Conservation (phyloP, 2,329 filamentous ascomycete species). For the Helicocarpus griseus region DNA sequence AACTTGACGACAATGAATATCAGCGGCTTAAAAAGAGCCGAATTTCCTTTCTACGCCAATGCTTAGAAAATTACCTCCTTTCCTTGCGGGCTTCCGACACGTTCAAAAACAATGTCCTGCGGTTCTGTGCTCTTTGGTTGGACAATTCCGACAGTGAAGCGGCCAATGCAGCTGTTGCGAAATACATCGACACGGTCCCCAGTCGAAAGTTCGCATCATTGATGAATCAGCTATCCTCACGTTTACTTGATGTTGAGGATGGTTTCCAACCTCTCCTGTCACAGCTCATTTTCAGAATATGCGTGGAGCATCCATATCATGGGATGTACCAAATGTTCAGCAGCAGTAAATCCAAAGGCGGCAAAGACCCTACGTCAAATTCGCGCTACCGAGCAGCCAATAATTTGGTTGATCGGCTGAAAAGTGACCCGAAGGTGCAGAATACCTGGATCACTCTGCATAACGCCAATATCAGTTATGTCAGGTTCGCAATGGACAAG, state of each 20-base stretch:
- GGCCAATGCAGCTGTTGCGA: conserved; percentile 67
- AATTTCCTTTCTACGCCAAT: conserved; percentile 74
- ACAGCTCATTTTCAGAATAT: conserved; percentile 70
- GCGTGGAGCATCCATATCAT: conserved; percentile 87
- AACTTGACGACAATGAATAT: conserved; percentile 82
- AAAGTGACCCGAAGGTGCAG: conserved; percentile 41
- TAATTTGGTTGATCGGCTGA: conserved; percentile 54
- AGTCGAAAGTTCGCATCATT: conserved; percentile 85
- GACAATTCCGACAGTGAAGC: conserved; percentile 67
- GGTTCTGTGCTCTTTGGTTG: conserved; percentile 91
- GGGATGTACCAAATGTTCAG: conserved; percentile 96
- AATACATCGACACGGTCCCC: conserved; percentile 62
- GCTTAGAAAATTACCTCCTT: conserved; percentile 85
- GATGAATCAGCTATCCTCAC: conserved; percentile 95
- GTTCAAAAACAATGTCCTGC: conserved; percentile 78
- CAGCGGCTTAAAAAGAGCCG: conserved; percentile 66
- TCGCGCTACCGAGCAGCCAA: conserved; percentile 66
- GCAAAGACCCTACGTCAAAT: conserved; percentile 63
- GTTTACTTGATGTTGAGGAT: conserved; percentile 60
- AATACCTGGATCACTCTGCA: conserved; percentile 62
- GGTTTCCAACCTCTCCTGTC: conserved; percentile 69
- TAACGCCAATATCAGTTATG: conserved; percentile 59
- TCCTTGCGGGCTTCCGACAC: conserved; percentile 77
- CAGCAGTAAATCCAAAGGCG: conserved; percentile 56
- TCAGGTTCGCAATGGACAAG: conserved; percentile 38